Conservation (phyloP, 2,329 filamentous ascomycete genomes). For the Trichophaea hybrida region DNA sequence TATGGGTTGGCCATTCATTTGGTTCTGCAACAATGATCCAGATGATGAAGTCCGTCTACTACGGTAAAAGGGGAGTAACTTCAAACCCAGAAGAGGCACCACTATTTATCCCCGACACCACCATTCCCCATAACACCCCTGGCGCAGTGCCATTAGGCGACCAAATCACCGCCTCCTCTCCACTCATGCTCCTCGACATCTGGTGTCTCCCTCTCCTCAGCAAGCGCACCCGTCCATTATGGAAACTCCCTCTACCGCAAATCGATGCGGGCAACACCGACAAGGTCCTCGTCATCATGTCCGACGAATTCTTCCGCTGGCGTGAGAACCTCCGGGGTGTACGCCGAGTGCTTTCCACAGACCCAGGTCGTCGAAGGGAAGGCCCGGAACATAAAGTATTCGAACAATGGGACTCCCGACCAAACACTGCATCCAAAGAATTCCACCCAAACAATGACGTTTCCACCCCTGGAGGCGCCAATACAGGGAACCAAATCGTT, state of each 20-base stretch:
- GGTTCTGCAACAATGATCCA: conserved; percentile 61
- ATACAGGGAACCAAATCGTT: background rate
- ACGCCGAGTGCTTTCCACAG: conserved; percentile 46
- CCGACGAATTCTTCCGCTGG: conserved; percentile 69
- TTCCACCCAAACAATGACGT: conserved; percentile 8
- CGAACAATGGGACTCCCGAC: conserved; percentile 10
- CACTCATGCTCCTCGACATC: conserved; percentile 56
- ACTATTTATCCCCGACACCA: conserved; percentile 10
- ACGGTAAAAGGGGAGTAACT: conserved; percentile 31
- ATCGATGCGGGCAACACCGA: conserved; percentile 38
- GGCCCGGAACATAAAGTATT: conserved; percentile 12
- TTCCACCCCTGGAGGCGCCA: background rate
- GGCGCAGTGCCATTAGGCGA: background rate
- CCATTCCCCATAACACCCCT: background rate
- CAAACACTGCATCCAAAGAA: background rate
- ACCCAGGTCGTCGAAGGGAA: conserved; percentile 14
- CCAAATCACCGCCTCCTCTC: conserved; percentile 44
- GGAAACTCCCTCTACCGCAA: conserved; percentile 54
- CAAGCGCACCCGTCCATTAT: conserved; percentile 44
- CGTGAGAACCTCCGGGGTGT: conserved; percentile 54
- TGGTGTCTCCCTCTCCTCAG: conserved; percentile 26
- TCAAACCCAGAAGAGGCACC: conserved; percentile 1
- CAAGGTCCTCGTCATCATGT: conserved; percentile 53
- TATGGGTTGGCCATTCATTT: conserved; percentile 69
- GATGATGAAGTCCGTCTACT: conserved; percentile 65